Percentiles rank a stretch among this genome's conserved stretches.
phyloP scores from a whole-genome alignment of 2,329 filamentous ascomycete species.

The Alternaria arborescens region DNA sequence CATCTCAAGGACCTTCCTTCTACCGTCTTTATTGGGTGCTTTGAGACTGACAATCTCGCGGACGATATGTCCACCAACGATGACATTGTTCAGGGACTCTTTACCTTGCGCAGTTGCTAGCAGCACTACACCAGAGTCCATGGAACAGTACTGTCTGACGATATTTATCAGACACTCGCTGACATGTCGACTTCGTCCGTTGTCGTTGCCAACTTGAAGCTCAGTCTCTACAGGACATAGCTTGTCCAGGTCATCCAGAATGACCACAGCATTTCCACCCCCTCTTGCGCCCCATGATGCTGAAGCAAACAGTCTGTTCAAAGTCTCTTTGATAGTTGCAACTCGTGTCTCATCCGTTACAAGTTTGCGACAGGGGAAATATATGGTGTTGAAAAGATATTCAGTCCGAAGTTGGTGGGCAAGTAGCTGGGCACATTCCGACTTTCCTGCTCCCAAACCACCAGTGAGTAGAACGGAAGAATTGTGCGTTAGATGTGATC shows the following conservation, averaged over 20 bases:
- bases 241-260: slow-evolving; percentile 92
- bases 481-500: slow-evolving; percentile 79
- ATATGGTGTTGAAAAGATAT: slow-evolving; percentile 80
- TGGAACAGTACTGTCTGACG: slow-evolving; percentile 82
- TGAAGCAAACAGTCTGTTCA: slow-evolving; percentile 83
- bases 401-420: slow-evolving; percentile 76
- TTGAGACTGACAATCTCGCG: slow-evolving; percentile 89
- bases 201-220: slow-evolving; percentile 90
- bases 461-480: slow-evolving; percentile 92
- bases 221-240: slow-evolving; percentile 94
- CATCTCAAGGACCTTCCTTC: slow-evolving; percentile 82
- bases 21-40: slow-evolving; percentile 89
- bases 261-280: slow-evolving; percentile 82
- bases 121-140: slow-evolving; percentile 82
- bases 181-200: slow-evolving; percentile 88
- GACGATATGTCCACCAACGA: slow-evolving; percentile 90
- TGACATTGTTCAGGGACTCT: slow-evolving; percentile 87
- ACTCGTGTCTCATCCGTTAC: slow-evolving; percentile 91
- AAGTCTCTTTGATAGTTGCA: slow-evolving; percentile 87
- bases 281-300: slow-evolving; percentile 91
- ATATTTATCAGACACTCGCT: slow-evolving; percentile 88
- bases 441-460: slow-evolving; percentile 89
- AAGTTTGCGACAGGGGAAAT: slow-evolving; percentile 85
- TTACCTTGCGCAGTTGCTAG: slow-evolving; percentile 93
- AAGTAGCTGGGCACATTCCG: slow-evolving; percentile 77